Evolutionary conservation across 495 filamentous ascomycete species (phyloP).

Genomic region (Pyrenula aspistea): DNA sequence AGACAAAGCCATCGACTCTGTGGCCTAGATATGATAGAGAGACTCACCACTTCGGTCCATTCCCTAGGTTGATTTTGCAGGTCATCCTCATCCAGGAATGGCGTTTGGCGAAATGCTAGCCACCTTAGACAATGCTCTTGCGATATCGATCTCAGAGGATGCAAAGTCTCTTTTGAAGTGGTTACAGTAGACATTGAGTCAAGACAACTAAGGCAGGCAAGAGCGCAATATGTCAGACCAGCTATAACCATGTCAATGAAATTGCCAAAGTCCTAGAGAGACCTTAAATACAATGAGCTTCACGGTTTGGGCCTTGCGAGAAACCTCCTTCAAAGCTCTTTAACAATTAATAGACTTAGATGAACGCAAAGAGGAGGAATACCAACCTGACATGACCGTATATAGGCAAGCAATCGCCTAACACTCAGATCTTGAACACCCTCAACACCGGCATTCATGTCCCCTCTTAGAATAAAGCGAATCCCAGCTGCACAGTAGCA

Average conservation of each 20-base stretch:
- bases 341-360: slow-evolving; percentile 1
- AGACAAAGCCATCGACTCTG: no score
- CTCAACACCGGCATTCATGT: slow-evolving; percentile 34
- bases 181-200: slow-evolving; percentile 60
- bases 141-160: slow-evolving; percentile 3
- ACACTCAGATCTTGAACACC: slow-evolving; percentile 65
- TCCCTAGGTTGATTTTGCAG: slow-evolving; percentile 16
- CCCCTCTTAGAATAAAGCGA: slow-evolving; percentile 68
- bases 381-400: slow-evolving; percentile 54
- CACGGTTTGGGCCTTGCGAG: slow-evolving; percentile 65
- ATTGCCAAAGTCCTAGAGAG: slow-evolving; percentile 5
- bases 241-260: slow-evolving; percentile 34
- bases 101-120: slow-evolving; percentile 62
- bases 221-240: slow-evolving; percentile 78
- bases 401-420: slow-evolving; percentile 53
- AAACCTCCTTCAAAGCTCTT: slow-evolving; percentile 90
- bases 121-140: slow-evolving; percentile 42
- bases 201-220: slow-evolving; percentile 16
- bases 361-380: background rate
- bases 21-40: no score
- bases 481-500: slow-evolving; percentile 72
- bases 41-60: slow-evolving; percentile 13
- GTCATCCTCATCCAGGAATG: slow-evolving; percentile 27
- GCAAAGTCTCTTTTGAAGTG: slow-evolving; percentile 18
- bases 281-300: slow-evolving; percentile 66